phyloP scores from a whole-genome alignment of 345 rosid genomes.

The Geranium rotundifolium region DNA sequence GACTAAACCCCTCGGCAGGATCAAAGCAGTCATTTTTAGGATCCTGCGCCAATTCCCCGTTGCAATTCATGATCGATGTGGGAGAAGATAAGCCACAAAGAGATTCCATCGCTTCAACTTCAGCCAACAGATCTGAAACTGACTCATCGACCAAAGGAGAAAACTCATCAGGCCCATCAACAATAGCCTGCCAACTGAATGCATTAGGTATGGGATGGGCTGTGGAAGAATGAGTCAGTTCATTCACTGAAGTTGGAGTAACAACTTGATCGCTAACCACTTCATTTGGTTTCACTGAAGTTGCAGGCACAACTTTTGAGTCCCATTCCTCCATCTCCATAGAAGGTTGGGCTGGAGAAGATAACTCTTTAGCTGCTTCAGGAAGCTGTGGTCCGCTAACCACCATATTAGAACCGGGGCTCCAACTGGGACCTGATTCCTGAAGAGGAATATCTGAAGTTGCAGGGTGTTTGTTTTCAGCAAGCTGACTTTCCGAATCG shows the following conservation, averaged over 20 bases:
- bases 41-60: conserved; percentile 39
- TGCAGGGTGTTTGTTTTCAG: conserved; percentile 33
- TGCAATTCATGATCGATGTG: conserved; percentile 46
- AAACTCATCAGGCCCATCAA: conserved; percentile 54
- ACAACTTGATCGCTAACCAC: conserved; percentile 37
- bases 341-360: conserved; percentile 23
- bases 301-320: conserved; percentile 28
- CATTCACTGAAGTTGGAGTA: conserved; percentile 53
- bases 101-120: conserved; percentile 97
- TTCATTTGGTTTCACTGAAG: conserved; percentile 38
- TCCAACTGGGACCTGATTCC: conserved; percentile 68
- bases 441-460: conserved; percentile 37
- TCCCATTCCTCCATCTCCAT: conserved; percentile 40
- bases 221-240: conserved; percentile 27
- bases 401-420: conserved; percentile 54
- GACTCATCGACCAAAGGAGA: conserved; percentile 66
- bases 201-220: conserved; percentile 29
- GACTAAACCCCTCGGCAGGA: conserved; percentile 56
- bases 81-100: conserved; percentile 66
- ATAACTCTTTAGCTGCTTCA: conserved; percentile 41
- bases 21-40: conserved; percentile 70
- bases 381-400: conserved; percentile 43
- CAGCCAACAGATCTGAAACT: conserved; percentile 97
- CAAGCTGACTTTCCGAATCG: conserved; percentile 30
- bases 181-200: conserved; percentile 59